Evolutionary conservation across 2,329 filamentous ascomycete genomes (phyloP), one percentile per base, ranked within the genome.

Genomic region (Ceratocystis harringtonii): DNA sequence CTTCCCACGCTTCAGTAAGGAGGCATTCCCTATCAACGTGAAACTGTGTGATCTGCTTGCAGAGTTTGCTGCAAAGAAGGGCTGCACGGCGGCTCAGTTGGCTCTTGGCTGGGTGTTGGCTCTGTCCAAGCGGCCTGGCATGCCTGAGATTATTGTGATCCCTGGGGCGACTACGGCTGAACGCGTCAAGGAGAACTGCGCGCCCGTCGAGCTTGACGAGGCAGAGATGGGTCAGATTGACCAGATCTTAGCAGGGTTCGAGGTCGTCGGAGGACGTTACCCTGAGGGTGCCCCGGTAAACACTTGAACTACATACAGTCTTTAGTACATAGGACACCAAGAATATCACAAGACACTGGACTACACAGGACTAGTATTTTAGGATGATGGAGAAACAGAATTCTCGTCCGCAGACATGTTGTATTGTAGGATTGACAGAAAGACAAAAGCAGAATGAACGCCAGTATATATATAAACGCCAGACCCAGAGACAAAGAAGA

Each of bases 11-110:
- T 89, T 89, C 75, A 79, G 82, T 68, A 76, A 78, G 1, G 85
- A 80, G 10, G 82, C 81, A 68, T 87, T 90, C 69, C 76, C 80
- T 45, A 78, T 80, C 71, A 90, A 90, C 73, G 70, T 89, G 7
- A 74, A 83, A 71, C 78, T 90, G 4, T 83, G 85, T 8, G 69
- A 77, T 5, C 77, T 82, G 66, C 73, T 90, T 12, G 75, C 84
- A 71, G 75, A 75, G 28, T 71, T 90, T 45, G 86, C 87, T 1
- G 71, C 76, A 69, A 77, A 77, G 70, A 89, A 88, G 74, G 78
- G 78, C 0, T 81, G 78, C 71, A 87, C 83, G 0, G 72, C 81
- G 3, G 79, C 80, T 1, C 87, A 90, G 74, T 76, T 90, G 32
- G 86, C 86, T 15, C 76, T 90, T 64, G 80, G 78, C 62, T 91